Evolutionary conservation across 2,329 filamentous ascomycete species (phyloP).

Genomic region (Aureobasidium sp.): DNA sequence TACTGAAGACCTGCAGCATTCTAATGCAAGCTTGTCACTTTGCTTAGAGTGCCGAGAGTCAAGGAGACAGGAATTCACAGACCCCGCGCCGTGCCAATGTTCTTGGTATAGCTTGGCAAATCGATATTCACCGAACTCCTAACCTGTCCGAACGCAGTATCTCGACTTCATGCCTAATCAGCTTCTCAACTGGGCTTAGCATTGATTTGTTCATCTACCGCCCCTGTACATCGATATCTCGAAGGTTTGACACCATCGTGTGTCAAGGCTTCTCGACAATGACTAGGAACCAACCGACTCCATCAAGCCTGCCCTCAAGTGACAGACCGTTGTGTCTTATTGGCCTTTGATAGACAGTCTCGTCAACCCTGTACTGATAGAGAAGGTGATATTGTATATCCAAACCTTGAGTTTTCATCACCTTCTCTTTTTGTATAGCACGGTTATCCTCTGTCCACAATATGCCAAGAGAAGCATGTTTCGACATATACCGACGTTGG

Average conservation of each 20-base stretch:
- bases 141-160: neutral
- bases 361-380: neutral
- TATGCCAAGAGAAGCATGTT: neutral
- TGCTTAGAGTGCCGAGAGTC: conserved; percentile 8
- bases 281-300: neutral
- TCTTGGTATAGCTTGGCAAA: conserved; percentile 16
- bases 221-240: conserved; percentile 1
- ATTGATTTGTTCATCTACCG: neutral
- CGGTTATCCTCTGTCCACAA: neutral
- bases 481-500: neutral
- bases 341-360: conserved; percentile 1
- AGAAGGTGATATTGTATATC: neutral
- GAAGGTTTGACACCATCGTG: neutral
- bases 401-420: neutral
- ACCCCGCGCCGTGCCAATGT: conserved; percentile 13
- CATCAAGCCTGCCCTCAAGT: neutral
- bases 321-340: neutral
- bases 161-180: neutral
- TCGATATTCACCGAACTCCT: neutral
- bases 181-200: conserved; percentile 9
- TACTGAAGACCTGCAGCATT: neutral
- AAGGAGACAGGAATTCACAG: neutral
- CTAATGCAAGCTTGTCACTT: neutral
- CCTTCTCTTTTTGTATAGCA: conserved; percentile 8
- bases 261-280: neutral